Evolutionary conservation across 139 green algal species (phyloP).

Genomic region (Coelastrella sp.): DNA sequence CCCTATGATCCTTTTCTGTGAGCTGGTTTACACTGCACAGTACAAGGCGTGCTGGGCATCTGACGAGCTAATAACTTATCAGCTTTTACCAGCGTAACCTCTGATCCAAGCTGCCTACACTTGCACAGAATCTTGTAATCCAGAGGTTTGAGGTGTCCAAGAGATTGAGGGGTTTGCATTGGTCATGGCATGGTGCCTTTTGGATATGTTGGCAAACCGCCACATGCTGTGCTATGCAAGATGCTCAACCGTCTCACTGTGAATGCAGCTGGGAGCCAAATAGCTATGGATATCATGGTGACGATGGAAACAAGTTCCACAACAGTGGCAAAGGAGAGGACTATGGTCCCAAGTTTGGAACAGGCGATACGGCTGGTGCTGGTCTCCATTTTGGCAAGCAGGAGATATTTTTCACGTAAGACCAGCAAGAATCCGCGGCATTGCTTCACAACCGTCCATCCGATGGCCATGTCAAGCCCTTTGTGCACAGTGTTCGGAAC

Average conservation of each 20-base stretch:
- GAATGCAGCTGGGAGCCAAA: slow-evolving; percentile 77
- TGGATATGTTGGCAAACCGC: not conserved
- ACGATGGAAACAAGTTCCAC: slow-evolving; percentile 83
- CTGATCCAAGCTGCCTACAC: too few relatives aligned
- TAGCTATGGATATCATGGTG: slow-evolving; percentile 91
- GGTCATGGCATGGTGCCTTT: too few relatives aligned
- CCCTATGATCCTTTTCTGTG: too few relatives aligned
- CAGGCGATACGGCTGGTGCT: slow-evolving; percentile 85
- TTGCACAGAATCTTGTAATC: too few relatives aligned
- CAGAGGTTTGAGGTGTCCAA: too few relatives aligned
- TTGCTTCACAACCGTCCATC: not conserved
- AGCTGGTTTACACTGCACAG: too few relatives aligned
- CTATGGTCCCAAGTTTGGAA: slow-evolving; percentile 82
- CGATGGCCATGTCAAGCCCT: too few relatives aligned
- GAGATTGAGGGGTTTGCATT: too few relatives aligned
- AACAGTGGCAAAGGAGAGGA: slow-evolving; percentile 69
- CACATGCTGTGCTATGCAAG: not conserved
- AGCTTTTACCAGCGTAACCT: too few relatives aligned
- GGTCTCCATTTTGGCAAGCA: slow-evolving; percentile 78
- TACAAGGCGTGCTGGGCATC: too few relatives aligned
- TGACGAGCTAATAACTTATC: too few relatives aligned
- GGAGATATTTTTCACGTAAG: slow-evolving; percentile 96
- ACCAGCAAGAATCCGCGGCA: not conserved
- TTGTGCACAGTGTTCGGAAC: too few relatives aligned
- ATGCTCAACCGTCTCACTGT: not conserved